Evolutionary conservation across 2,329 filamentous ascomycete genomes (phyloP).

Genomic region (Colletotrichum filicis): DNA sequence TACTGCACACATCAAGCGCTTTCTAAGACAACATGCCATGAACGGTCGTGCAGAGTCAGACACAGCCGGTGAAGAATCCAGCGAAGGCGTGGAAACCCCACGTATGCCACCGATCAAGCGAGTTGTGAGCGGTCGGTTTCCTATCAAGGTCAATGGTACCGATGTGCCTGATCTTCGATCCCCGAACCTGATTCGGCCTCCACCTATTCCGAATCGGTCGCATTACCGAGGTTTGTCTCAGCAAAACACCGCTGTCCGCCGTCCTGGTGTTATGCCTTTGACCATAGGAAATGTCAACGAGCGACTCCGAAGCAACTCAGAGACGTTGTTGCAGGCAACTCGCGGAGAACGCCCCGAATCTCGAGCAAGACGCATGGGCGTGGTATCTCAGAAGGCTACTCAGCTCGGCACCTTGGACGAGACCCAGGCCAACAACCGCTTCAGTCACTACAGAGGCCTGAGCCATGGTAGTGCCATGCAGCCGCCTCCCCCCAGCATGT

Average conservation of each 20-base stretch:
- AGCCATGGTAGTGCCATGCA: constrained; percentile 78
- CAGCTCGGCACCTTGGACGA: constrained; percentile 73
- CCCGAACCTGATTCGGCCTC: constrained; percentile 72
- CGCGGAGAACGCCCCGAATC: constrained; percentile 62
- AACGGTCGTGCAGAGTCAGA: constrained; percentile 65
- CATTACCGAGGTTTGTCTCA: constrained; percentile 82
- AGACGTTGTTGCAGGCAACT: constrained; percentile 63
- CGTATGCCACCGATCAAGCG: constrained; percentile 72
- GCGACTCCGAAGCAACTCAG: constrained; percentile 73
- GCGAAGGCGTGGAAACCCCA: constrained; percentile 84
- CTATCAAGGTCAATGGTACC: constrained; percentile 78
- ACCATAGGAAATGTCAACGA: constrained; percentile 78
- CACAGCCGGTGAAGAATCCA: constrained; percentile 69
- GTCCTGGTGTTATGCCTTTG: constrained; percentile 78
- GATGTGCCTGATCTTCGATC: constrained; percentile 77
- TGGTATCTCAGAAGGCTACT: constrained; percentile 68
- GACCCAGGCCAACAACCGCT: constrained; percentile 70
- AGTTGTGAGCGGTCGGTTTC: constrained; percentile 72
- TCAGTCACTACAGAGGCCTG: constrained; percentile 74
- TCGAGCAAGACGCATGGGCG: constrained; percentile 72
- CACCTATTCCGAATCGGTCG: constrained; percentile 82
- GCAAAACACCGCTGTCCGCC: constrained; percentile 71
- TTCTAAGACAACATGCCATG: constrained; percentile 63
- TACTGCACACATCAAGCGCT: constrained; percentile 72
- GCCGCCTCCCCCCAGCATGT: constrained; percentile 52